phyloP scores from a whole-genome alignment of 345 rosid species.

The Psidium guajava region DNA sequence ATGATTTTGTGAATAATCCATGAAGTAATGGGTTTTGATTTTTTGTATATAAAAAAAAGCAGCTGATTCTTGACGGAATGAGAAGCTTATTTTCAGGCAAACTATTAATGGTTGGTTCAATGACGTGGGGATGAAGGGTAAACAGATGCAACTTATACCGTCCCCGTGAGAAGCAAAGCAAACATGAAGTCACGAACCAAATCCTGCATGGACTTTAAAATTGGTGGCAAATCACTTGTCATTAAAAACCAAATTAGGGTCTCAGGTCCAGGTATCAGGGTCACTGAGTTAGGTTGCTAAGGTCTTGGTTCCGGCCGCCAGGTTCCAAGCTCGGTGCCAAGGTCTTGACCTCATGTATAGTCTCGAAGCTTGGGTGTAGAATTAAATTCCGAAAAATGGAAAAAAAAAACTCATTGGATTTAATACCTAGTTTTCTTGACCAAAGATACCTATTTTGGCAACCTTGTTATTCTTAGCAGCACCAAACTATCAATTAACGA shows the following conservation, averaged over 20 bases:
- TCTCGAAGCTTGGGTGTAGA: neutral
- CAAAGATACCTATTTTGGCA: neutral
- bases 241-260: neutral
- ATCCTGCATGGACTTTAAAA: neutral
- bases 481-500: neutral
- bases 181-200: neutral
- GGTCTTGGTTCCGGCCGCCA: neutral
- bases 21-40: neutral
- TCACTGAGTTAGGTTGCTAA: neutral
- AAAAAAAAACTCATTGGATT: neutral
- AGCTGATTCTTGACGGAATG: neutral
- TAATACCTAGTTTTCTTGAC: neutral
- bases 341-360: neutral
- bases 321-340: neutral
- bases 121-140: no score
- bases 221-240: neutral
- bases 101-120: no score
- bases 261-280: neutral
- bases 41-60: neutral
- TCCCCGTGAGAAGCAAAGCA: neutral
- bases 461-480: neutral
- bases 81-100: no score
- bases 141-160: neutral
- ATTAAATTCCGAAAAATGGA: neutral
- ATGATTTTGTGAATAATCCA: neutral